Percentiles rank a stretch among this genome's conserved stretches.
Conservation (phyloP, 2,329 filamentous ascomycete genomes). For the Fusarium torreyae region DNA sequence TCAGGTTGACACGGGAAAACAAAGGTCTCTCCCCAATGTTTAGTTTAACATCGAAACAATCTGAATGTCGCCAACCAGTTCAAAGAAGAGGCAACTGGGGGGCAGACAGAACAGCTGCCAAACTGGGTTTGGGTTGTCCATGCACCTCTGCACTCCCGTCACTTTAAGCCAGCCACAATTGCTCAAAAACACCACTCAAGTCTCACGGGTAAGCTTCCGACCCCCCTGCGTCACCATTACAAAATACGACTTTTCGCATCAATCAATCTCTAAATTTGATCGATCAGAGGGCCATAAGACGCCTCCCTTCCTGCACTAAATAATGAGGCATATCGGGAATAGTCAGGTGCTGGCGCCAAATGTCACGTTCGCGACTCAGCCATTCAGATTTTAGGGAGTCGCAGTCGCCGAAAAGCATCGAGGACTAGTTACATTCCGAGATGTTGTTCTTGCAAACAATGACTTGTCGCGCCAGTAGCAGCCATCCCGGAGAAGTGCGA, state of each 20-base stretch:
- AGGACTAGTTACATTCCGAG: slow-evolving; percentile 32
- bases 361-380: not conserved
- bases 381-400: slow-evolving; percentile 4
- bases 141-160: slow-evolving; percentile 1
- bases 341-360: slow-evolving; percentile 7
- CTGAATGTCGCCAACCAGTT: not conserved
- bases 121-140: not conserved
- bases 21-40: too few relatives aligned
- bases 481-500: slow-evolving; percentile 2
- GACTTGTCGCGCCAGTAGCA: not conserved
- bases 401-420: slow-evolving; percentile 22
- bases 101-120: not conserved
- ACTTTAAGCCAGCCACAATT: slow-evolving; percentile 27
- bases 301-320: slow-evolving; percentile 1
- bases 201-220: not conserved
- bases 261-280: not conserved
- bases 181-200: slow-evolving; percentile 4
- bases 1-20: too few relatives aligned
- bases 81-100: not conserved
- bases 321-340: not conserved
- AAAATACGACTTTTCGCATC: slow-evolving; percentile 4
- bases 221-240: slow-evolving; percentile 28
- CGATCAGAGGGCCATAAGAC: not conserved
- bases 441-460: slow-evolving; percentile 20
- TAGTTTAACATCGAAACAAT: too few relatives aligned